Conservation (phyloP, 1,139 yeast species). For the Saccharomyces hybrid region DNA sequence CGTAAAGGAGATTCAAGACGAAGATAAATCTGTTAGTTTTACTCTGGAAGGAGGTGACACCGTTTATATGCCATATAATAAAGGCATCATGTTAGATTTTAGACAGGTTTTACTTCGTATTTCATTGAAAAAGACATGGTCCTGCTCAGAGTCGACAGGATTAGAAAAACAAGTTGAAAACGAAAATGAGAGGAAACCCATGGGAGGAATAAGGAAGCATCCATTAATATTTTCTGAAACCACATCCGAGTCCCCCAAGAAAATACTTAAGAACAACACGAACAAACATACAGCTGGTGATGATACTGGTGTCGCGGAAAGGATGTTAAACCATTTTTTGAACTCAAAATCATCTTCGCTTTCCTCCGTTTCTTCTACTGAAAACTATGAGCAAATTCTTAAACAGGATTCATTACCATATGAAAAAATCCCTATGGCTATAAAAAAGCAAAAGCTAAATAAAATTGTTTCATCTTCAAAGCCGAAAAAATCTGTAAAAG, state of each 20-base stretch:
- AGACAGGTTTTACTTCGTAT: slow-evolving; percentile 30
- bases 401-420: slow-evolving; percentile 1
- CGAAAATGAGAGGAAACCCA: not conserved
- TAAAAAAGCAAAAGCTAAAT: not conserved
- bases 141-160: not conserved
- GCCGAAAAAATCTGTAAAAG: not conserved
- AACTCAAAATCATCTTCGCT: not conserved
- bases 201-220: not conserved
- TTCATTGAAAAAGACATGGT: not conserved
- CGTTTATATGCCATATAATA: slow-evolving; percentile 46
- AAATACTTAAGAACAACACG: not conserved
- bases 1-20: not conserved
- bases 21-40: slow-evolving; percentile 37
- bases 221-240: not conserved
- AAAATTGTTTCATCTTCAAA: not conserved
- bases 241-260: not conserved
- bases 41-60: slow-evolving; percentile 48
- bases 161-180: not conserved
- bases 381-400: not conserved
- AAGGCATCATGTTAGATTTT: slow-evolving; percentile 49
- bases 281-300: not conserved
- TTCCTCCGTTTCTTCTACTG: not conserved
- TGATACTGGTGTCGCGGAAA: not conserved
- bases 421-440: slow-evolving; percentile 4
- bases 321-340: not conserved